Conservation (phyloP, 345 rosid genomes). For the rapeseed (Brassica napus) region Da-Ae NC_063447.1:39737001-39737500, state of each 20-base stretch:
- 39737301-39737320: constrained; percentile 97
- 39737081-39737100: constrained; percentile 79
- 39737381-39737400: constrained; percentile 62
- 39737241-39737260: constrained; percentile 45
- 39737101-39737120: constrained; percentile 79
- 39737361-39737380: constrained; percentile 64
- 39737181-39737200: constrained; percentile 37
- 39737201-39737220: constrained; percentile 26
- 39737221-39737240: constrained; percentile 21
- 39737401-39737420: constrained; percentile 48
- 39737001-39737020: constrained; percentile 47
- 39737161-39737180: constrained; percentile 42
- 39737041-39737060: constrained; percentile 50
- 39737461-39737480: constrained; percentile 21
- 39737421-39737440: constrained; percentile 51
- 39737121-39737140: constrained; percentile 54
- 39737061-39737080: constrained; percentile 69
- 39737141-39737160: constrained; percentile 45
- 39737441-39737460: constrained; percentile 70
- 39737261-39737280: constrained; percentile 48
- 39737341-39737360: constrained; percentile 81
- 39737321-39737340: constrained; percentile 91
- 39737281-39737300: constrained; percentile 66
- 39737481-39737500: not conserved
- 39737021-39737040: constrained; percentile 40